These are phyloP conservation scores for Citrus sinensis DNA, from an alignment of 345 rosid genomes.

Conservation along the genomic window DVS_A1.0 CM039165.1:23659501-23660000, in stretches of 20 bases:
- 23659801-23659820: slow-evolving; percentile 49
- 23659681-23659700: slow-evolving; percentile 29
- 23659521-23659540: too few species aligned
- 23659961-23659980: too few species aligned
- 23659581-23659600: background rate
- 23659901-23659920: too few species aligned
- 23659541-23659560: too few species aligned
- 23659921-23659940: too few species aligned
- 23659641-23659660: slow-evolving; percentile 55
- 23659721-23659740: slow-evolving; percentile 14
- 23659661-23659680: slow-evolving; percentile 38
- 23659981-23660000: too few species aligned
- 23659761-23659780: slow-evolving; percentile 48
- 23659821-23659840: slow-evolving; percentile 36
- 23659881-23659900: background rate
- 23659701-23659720: slow-evolving; percentile 24
- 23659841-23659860: slow-evolving; percentile 33
- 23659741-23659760: slow-evolving; percentile 37
- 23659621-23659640: background rate
- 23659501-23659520: too few species aligned
- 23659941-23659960: too few species aligned
- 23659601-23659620: too few species aligned
- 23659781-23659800: slow-evolving; percentile 57
- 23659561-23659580: background rate
- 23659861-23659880: slow-evolving; percentile 40